Base-by-base conservation (phyloP, 192 early-diverging fungal genomes). In the Linnemannia elongata region DNA sequence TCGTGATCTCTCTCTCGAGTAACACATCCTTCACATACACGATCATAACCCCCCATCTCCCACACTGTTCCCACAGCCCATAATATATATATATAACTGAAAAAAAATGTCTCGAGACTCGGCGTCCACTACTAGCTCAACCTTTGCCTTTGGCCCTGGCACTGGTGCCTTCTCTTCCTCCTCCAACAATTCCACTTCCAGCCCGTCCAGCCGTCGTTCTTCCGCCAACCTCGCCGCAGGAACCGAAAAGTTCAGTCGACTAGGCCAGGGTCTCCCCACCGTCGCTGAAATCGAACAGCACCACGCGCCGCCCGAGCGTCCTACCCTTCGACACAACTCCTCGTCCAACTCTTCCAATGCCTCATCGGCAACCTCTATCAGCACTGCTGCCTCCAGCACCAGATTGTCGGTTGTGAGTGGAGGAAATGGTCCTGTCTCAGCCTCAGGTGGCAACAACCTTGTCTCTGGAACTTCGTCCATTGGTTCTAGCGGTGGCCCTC, bases 171-270 rank as follows among this genome's bases (percentile, higher is more conserved):
- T 79, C 55, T 80, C 79, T 18, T 76, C 73, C 30, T 63, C 71
- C 39, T 35, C 71, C 33, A 9, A 66, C 30, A 70, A 74, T 7
- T 30, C 68, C 1, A 9, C 55, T 30, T 72, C 76, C 12, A 74
- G 72, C 39, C 85, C 85, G 4, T 24, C 49, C 60, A 74, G 71
- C 44, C 79, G 85, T n/a, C 85, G 85, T 33, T 87, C 79, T 22
- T 87, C 85, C 10, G 73, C 76, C 20, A 15, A 66, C 45, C 72
- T 68, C 9, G 39, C 75, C 39, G 39, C 81, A 41, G 76, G 79
- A 1, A 33, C 27, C n/a, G 85, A 87, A 72, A 87, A 73, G 68
- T 87, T 87, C 75, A 76, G 79, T 45, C 78, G 79, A 22, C 55
- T 76, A 7, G 79, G 76, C 33, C 42, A 52, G 30, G 84, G 79